phyloP scores from a whole-genome alignment of 331 rosid species.

The Rhamnella rubrinervis region DNA sequence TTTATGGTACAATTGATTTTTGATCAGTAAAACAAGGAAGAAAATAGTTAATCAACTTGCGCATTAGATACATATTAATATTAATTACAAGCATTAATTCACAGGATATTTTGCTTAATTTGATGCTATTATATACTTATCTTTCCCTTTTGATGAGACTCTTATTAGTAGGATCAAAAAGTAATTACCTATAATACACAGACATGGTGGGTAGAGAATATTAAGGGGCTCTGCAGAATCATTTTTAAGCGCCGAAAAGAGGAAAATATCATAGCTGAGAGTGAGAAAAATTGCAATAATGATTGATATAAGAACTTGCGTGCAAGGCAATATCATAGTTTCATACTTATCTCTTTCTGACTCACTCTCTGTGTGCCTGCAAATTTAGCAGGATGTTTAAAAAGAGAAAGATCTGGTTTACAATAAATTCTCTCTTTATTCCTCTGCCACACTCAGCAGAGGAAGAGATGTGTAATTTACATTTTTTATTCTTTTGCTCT shows the following conservation, averaged over 20 bases:
- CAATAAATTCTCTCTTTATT: slow-evolving; percentile 47
- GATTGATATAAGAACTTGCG: slow-evolving; percentile 40
- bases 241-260: slow-evolving; percentile 25
- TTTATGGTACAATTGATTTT: no score
- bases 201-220: slow-evolving; percentile 45
- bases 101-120: not conserved
- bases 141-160: no score
- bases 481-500: not conserved
- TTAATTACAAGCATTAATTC: no score
- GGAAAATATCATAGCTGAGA: slow-evolving; percentile 23
- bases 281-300: slow-evolving; percentile 32
- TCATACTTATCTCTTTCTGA: slow-evolving; percentile 24
- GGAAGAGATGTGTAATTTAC: slow-evolving; percentile 10
- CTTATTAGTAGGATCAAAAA: no score
- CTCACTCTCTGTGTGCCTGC: slow-evolving; percentile 14
- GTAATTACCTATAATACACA: not conserved
- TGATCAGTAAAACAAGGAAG: not conserved
- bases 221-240: slow-evolving; percentile 23
- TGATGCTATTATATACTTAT: no score
- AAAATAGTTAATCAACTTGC: not conserved
- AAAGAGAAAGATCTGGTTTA: slow-evolving; percentile 38
- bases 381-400: slow-evolving; percentile 34
- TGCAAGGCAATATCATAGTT: slow-evolving; percentile 10
- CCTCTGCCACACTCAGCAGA: slow-evolving; percentile 37
- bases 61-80: not conserved